Evolutionary conservation across 345 rosid species (phyloP), one percentile per base, ranked within the genome.

Genomic region (Moricandia moricandioides): DNA sequence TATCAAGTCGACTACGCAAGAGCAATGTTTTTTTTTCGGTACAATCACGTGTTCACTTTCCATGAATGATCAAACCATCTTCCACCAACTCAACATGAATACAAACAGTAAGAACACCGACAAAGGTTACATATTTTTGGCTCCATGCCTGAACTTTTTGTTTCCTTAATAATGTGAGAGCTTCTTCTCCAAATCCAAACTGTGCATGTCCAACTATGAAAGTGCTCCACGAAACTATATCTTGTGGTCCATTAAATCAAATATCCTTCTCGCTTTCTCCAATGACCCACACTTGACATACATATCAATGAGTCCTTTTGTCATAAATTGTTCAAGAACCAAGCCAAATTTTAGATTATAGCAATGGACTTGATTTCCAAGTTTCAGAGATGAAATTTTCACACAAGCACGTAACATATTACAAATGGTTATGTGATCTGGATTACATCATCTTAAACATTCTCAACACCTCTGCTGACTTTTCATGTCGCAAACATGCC

Each of bases 201-300:
- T 87, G 89, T 57, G 89, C 96, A 75, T 90, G 88, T 30, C 92
- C 96, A 63, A 84, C 82, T 31, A 90, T 80, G 70, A 92, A 82
- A 55, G 78, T 81, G 54, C 92, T 90, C 92, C 96, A 92, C 0
- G 94, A 88, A 81, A 92, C 77, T 74, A 89, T 80, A 85, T 92
- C 89, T 51, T 74, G 31, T 62, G 70, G 51, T 76, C 82, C 80
- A 86, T 87, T 37, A 55, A 76, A 70, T 83, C 87, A 76, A 87
- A 90, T 24, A 87, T 83, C 63, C 55, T 47, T 37, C 55, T 69
- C 0, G 92, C 88, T 81, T 67, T 78, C 76, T 49, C 78, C 27
- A 87, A 81, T 35, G 86, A 86, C 21, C 98, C 98, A 57, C 89
- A 88, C 68, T 92, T 92, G 30, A 83, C 80, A 62, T 92, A 87